Base-by-base conservation (phyloP, 2,329 filamentous ascomycete species). In the Dendrostoma leiphaemia region DNA sequence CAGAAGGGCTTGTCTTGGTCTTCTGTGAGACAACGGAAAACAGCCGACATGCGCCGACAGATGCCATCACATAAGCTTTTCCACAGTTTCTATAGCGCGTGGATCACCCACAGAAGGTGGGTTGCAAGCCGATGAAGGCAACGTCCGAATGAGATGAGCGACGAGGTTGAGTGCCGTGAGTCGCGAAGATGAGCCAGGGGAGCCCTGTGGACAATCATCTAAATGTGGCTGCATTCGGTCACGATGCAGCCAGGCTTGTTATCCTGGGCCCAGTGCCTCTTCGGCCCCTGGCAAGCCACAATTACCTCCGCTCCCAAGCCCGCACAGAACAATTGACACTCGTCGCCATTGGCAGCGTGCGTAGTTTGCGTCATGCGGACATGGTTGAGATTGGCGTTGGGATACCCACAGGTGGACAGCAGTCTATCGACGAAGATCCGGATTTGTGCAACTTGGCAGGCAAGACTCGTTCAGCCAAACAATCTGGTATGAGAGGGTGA, bases 231-330 rank as follows among this genome's bases (percentile, higher is more conserved):
- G n/a, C n/a, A n/a, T n/a, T n/a, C n/a, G 15, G 37, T 40, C 37
- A 40, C 37, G 37, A 23, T n/a, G 38, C 23, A 41, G 13, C 24
- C 21, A 41, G 6, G 38, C 21, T 15, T 41, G 13, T 41, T 41
- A 21, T 12, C 17, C 40, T n/a, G 5, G 41, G 40, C n/a, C n/a
- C n/a, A n/a, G n/a, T n/a, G n/a, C 17, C 15, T 19, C 17, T 44
- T n/a, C 44, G 24, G 23, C 19, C 45, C 45, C 32, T n/a, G 26
- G 35, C 17, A 47, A 48, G 37, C 50, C 49, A 53, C 19, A 21
- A 24, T 35, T 32, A 32, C 47, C 44, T 54, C 47, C 34, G 38
- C 9, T 13, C 31, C 19, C 17, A n/a, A 3, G 12, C 10, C 15
- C 35, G 15, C 10, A 13, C 35, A 13, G 38, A 13, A 13, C 38